phyloP scores from a whole-genome alignment of 2,329 filamentous ascomycete genomes.

The Beauveria brongniartii region DNA sequence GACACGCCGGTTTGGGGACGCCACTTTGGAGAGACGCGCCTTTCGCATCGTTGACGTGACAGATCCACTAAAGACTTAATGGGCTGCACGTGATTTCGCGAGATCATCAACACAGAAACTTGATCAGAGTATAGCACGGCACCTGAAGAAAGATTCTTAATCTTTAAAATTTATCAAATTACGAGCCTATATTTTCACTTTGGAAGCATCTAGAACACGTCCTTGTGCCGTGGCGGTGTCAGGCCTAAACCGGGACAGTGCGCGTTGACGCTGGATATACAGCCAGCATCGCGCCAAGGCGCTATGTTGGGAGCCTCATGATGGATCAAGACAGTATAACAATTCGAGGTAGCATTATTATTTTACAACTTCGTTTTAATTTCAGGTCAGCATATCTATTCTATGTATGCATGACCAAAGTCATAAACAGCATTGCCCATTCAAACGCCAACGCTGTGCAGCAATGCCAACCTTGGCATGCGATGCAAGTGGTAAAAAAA shows the following conservation, averaged over 20 bases:
- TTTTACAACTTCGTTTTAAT: neutral
- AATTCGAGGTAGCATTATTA: neutral
- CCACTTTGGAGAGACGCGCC: constrained; percentile 11
- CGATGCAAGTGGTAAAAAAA: constrained; percentile 6
- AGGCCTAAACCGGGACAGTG: neutral
- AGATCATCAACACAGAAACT: neutral
- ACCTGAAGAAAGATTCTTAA: too few relatives aligned
- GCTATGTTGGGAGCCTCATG: neutral
- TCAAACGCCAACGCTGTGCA: constrained; percentile 28
- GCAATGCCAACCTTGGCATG: constrained; percentile 9
- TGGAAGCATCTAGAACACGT: neutral
- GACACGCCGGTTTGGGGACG: neutral
- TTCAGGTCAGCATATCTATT: neutral
- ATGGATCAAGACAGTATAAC: neutral
- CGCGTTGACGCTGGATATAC: neutral
- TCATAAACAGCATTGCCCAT: neutral
- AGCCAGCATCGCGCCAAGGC: neutral
- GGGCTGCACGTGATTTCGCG: constrained; percentile 7
- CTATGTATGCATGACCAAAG: neutral
- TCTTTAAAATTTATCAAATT: neutral
- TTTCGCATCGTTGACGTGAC: constrained; percentile 11
- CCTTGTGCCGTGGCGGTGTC: neutral
- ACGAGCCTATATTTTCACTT: neutral
- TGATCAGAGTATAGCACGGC: too few relatives aligned
- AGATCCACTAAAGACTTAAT: constrained; percentile 5